Evolutionary conservation across 164 flowering plant species (phyloP), one percentile per base, ranked within the genome.

Genomic region (Cinnamomum micranthum): DNA sequence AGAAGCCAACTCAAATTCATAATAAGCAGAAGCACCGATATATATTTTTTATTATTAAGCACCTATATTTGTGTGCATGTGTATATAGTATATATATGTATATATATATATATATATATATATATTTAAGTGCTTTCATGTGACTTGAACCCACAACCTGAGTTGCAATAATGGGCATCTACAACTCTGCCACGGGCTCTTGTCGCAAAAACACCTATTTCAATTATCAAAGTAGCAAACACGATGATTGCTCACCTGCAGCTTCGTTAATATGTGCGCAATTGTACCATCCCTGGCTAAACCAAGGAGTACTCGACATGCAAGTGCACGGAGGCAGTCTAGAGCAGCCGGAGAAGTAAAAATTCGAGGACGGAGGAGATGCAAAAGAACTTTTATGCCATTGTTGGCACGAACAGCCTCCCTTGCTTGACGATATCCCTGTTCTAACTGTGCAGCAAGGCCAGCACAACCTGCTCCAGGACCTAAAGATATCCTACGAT

Each of bases 251-350:
- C 77, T 70, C 62, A 95, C 99, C 94, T 95, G 97, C 79, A 95
- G 98, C 79, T 91, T 95, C 55, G 97, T 95, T 82, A 95, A 81
- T 80, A 92, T 93, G 74, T 92, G 97, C 52, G 99, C 99, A 86
- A 95, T 93, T 41, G 97, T 78, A 69, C 88, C 94, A 84, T 95
- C 99, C 86, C 99, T 92, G 28, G 99, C 97, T 79, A 95, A 84
- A 72, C 99, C 99, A 86, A 95, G 98, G 74, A 96, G 82, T 65
- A 92, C 98, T 23, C 97, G 89, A 78, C 99, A 96, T 28, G 97
- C 96, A 62, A 96, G 95, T 75, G 99, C 99, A 52, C 99, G 97
- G 23, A 96, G 85, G 77, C 99, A 96, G 68, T 96, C 99, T 50
- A 91, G 90, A 64, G 91, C 77, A 73, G 91, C 85, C 72, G 97